phyloP scores from a whole-genome alignment of 2,329 filamentous ascomycete genomes.

The Grosmannia penicillata region DNA sequence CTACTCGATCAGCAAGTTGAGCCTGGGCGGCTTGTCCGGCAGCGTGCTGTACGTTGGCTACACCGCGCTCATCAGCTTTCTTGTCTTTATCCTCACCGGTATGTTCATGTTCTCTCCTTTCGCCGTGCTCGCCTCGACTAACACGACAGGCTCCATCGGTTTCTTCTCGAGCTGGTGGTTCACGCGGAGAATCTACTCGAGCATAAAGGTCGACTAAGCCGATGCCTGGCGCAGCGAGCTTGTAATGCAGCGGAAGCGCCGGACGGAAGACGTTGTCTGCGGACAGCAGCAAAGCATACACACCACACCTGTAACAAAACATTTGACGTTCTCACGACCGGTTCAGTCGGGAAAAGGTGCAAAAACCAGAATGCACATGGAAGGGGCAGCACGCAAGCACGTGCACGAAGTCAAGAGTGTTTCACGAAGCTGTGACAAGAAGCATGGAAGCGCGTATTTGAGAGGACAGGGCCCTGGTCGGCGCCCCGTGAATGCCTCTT shows the following conservation, averaged over 20 bases:
- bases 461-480: not conserved
- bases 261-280: not conserved
- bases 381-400: not conserved
- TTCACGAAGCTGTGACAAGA: not conserved
- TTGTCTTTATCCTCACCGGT: slow-evolving; percentile 94
- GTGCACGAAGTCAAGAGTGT: not conserved
- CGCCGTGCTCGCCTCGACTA: not conserved
- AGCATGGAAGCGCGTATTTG: not conserved
- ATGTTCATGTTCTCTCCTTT: slow-evolving; percentile 15
- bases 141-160: slow-evolving; percentile 66
- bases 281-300: not conserved
- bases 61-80: slow-evolving; percentile 71
- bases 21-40: slow-evolving; percentile 69
- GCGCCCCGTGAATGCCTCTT: not conserved
- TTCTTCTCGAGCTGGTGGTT: slow-evolving; percentile 94
- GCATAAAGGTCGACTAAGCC: slow-evolving; percentile 91
- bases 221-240: too few species aligned
- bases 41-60: slow-evolving; percentile 90
- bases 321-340: not conserved
- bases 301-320: not conserved
- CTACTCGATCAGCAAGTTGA: slow-evolving; percentile 81
- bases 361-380: not conserved
- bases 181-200: slow-evolving; percentile 82
- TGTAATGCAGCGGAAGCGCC: too few species aligned
- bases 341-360: not conserved